Percentiles rank a stretch among this genome's conserved stretches.
These are phyloP conservation scores for Hymenotorrendiella dingleyae DNA, from an alignment of 2,329 filamentous ascomycete genomes.

Conservation along the genomic window DNA sequence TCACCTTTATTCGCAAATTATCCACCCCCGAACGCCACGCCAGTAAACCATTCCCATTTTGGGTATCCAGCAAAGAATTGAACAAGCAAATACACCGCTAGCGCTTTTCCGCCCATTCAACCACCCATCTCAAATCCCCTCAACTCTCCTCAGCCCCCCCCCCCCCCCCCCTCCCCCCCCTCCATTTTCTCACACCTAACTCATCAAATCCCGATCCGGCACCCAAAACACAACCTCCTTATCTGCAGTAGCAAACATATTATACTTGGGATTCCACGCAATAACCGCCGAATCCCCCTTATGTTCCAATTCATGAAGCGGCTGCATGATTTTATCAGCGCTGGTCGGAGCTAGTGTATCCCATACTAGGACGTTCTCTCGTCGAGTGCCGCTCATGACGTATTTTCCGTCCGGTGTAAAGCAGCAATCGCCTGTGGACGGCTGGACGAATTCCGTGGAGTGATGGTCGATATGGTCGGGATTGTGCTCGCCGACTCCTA, in stretches of 20 bases:
- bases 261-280: constrained; percentile 85
- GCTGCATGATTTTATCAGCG: constrained; percentile 55
- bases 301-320: constrained; percentile 58
- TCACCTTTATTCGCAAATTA: too few species aligned
- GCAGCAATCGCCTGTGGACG: constrained; percentile 72
- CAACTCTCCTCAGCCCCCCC: too few species aligned
- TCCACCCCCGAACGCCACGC: too few species aligned
- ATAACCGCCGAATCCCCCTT: constrained; percentile 67
- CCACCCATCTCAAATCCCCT: too few species aligned
- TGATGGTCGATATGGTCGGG: constrained; percentile 22
- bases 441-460: constrained; percentile 33
- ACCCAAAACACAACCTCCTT: constrained; percentile 77
- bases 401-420: constrained; percentile 87
- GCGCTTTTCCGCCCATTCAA: too few species aligned
- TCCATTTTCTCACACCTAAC: background rate
- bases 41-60: too few species aligned
- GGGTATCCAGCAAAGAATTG: too few species aligned
- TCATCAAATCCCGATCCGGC: constrained; percentile 48
- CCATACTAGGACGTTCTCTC: constrained; percentile 76
- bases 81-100: too few species aligned
- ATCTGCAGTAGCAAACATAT: constrained; percentile 86
- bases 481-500: constrained; percentile 46
- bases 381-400: constrained; percentile 71
- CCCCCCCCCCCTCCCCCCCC: too few species aligned
- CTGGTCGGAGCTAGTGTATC: constrained; percentile 57